phyloP scores from a whole-genome alignment of 495 filamentous ascomycete species.

The Aspergillus ellipticus region DNA sequence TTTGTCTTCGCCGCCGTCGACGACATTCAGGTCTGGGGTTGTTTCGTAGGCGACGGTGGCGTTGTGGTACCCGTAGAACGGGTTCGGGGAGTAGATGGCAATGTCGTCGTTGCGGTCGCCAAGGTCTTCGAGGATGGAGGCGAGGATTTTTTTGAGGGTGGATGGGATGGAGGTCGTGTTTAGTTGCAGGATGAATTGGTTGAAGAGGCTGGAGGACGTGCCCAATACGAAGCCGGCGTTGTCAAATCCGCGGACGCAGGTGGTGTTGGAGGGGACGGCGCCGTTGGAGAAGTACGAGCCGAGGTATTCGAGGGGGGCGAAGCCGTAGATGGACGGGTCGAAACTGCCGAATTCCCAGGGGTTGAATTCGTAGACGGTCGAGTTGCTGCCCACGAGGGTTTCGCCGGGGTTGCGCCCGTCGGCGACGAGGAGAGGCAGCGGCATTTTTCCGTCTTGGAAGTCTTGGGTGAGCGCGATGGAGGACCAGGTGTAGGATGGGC shows the following conservation, averaged over 20 bases:
- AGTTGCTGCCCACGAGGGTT: constrained; percentile 61
- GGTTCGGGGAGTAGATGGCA: constrained; percentile 75
- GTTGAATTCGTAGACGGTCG: constrained; percentile 79
- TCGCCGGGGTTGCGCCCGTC: constrained; percentile 66
- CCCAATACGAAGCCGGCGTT: constrained; percentile 80
- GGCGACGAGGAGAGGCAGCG: constrained; percentile 74
- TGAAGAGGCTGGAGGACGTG: constrained; percentile 87
- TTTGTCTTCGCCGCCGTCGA: constrained; percentile 76
- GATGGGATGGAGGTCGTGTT: constrained; percentile 47
- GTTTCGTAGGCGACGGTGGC: constrained; percentile 53
- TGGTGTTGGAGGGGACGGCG: constrained; percentile 45
- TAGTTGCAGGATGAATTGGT: constrained; percentile 60
- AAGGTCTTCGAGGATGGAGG: constrained; percentile 48
- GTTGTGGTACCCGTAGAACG: constrained; percentile 67
- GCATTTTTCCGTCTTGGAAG: constrained; percentile 61
- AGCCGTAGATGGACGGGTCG: constrained; percentile 74
- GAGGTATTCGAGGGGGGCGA: constrained; percentile 66
- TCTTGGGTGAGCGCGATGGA: constrained; percentile 67
- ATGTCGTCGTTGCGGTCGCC: constrained; percentile 63
- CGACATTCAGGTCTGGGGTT: constrained; percentile 59
- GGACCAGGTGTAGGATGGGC: constrained; percentile 77
- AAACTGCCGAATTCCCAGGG: constrained; percentile 79
- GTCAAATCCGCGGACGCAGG: constrained; percentile 75
- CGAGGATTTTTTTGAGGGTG: constrained; percentile 45
- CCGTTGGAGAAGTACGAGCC: constrained; percentile 74